Base-by-base conservation (phyloP, 2,329 filamentous ascomycete genomes). In the Dothiorella sarmentorum region DNA sequence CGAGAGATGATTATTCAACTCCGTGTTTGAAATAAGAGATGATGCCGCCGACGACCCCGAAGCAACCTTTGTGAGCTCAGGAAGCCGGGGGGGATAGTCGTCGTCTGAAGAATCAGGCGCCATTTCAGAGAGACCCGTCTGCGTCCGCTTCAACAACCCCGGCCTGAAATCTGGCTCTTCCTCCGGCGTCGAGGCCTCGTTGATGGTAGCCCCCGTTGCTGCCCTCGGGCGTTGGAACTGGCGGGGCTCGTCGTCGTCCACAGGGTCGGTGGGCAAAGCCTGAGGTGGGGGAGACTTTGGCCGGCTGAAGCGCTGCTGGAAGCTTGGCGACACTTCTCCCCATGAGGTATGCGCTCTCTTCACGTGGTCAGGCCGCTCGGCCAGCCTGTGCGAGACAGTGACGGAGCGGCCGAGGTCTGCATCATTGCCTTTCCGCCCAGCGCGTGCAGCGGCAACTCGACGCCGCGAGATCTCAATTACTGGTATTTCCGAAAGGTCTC, bases 401-500 rank as follows among this genome's bases (percentile, higher is more conserved):
- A 51, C 27, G 7, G 56, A 49, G 27, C 56, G 56, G 15, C 56
- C 56, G 42, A 58, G 18, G 43, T 58, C 56, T 15, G n/a, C 20
- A 3, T 61, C 60, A 22, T 63, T 58, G 35, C 42, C 17, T 44
- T 51, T 58, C 31, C 56, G 35, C 24, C 42, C 45, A 10, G 49
- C 51, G n/a, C 44, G 26, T 13, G 44, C 53, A 38, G 53, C 45
- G 7, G 38, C 58, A 20, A 58, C 51, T 22, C 38, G 33, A n/a
- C 45, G 40, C 42, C 44, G 80, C 4, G 85, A 86, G 57, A 96
- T 87, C 68, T 94, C 88, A 18, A 85, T 78, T 1, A 86, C 83
- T 1, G 89, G 89, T 7, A 82, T 76, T 56, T 89, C 85, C 57
- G 88, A 87, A 71, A 96, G 91, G 68, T 97, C 93, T 31, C 93